Conservation (phyloP, 2,329 filamentous ascomycete species). For the Phyllosticta capitalensis region DNA sequence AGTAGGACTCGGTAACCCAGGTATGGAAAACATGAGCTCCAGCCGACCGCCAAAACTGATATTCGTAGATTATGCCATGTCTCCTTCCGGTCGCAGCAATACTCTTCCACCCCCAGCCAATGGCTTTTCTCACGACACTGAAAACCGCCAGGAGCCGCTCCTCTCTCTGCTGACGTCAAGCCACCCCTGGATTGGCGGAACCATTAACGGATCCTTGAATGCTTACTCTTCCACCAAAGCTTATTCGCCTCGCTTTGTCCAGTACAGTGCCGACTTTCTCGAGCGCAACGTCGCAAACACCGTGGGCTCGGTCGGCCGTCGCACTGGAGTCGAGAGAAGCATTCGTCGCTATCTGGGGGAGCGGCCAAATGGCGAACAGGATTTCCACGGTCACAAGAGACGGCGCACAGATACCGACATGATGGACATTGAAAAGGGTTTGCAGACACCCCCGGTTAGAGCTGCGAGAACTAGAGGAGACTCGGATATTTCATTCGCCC, state of each 20-base stretch:
- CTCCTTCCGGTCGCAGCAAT: constrained; percentile 25
- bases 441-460: constrained; percentile 11
- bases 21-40: constrained; percentile 21
- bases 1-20: constrained; percentile 40
- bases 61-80: constrained; percentile 33
- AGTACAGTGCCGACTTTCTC: constrained; percentile 81
- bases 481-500: constrained; percentile 1
- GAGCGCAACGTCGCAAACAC: constrained; percentile 84
- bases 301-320: constrained; percentile 71
- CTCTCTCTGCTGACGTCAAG: constrained; percentile 79
- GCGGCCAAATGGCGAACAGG: constrained; percentile 42
- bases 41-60: constrained; percentile 10
- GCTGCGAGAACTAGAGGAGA: constrained; percentile 1
- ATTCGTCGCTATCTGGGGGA: constrained; percentile 72
- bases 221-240: constrained; percentile 84
- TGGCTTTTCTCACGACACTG: constrained; percentile 26
- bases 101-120: constrained; percentile 26
- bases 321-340: constrained; percentile 79
- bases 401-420: constrained; percentile 34
- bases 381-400: constrained; percentile 27
- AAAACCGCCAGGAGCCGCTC: constrained; percentile 63
- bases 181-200: constrained; percentile 75
- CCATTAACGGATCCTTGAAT: constrained; percentile 74
- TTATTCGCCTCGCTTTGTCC: constrained; percentile 76
- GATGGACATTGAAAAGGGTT: constrained; percentile 41